Percentiles rank a stretch among this genome's conserved stretches.
Evolutionary conservation across 495 filamentous ascomycete genomes (phyloP).

Genomic region (Acidomyces sp.): DNA sequence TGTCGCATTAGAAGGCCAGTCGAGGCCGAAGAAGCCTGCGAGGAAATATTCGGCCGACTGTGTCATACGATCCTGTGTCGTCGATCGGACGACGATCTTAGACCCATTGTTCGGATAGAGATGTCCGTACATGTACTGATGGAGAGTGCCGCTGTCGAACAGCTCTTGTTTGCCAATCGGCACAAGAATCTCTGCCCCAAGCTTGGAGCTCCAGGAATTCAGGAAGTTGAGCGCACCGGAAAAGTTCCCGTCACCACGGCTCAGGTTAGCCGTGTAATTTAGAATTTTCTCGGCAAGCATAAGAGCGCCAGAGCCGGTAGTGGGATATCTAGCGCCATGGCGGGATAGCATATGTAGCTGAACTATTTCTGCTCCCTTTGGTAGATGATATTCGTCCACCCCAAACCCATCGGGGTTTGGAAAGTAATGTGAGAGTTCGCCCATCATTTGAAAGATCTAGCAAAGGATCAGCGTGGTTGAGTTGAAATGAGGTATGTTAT

Average conservation of each 20-base stretch:
- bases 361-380: constrained; percentile 13
- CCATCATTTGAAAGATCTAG: constrained; percentile 47
- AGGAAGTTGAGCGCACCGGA: constrained; percentile 39
- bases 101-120: constrained; percentile 43
- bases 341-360: constrained; percentile 20
- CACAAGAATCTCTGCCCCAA: constrained; percentile 39
- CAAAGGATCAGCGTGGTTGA: no score
- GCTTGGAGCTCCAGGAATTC: constrained; percentile 39
- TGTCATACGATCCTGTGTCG: constrained; percentile 42
- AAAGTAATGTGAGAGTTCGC: constrained; percentile 36
- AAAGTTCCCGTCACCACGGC: constrained; percentile 28
- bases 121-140: constrained; percentile 48
- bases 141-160: constrained; percentile 39
- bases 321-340: constrained; percentile 20
- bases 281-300: constrained; percentile 27
- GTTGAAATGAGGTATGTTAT: no score
- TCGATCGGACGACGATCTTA: constrained; percentile 50
- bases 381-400: constrained; percentile 18
- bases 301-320: constrained; percentile 21
- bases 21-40: constrained; percentile 46
- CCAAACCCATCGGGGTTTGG: constrained; percentile 20
- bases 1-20: constrained; percentile 42
- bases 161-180: constrained; percentile 39
- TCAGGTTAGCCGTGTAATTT: constrained; percentile 20
- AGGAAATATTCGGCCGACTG: constrained; percentile 37